phyloP scores from a whole-genome alignment of 1,284 basidiomycete species.

The Heterobasidion parviporum region DNA sequence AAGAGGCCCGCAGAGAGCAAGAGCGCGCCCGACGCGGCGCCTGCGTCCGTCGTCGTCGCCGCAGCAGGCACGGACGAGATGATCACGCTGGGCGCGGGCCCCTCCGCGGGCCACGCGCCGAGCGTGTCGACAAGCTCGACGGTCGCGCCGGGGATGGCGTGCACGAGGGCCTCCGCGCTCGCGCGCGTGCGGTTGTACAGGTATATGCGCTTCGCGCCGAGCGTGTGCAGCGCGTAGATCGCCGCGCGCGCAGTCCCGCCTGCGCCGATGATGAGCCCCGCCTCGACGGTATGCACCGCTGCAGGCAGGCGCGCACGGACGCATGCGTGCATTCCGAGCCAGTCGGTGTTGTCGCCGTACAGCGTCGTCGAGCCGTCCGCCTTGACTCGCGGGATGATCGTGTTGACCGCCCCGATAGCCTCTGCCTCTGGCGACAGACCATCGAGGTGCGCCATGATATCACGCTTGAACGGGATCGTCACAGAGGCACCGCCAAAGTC shows the following conservation, averaged over 20 bases:
- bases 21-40: constrained; percentile 31
- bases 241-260: constrained; percentile 92
- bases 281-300: constrained; percentile 27
- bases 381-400: constrained; percentile 55
- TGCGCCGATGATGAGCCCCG: constrained; percentile 82
- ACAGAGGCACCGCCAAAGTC: constrained; percentile 95
- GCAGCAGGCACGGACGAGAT: constrained; percentile 82
- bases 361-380: constrained; percentile 45
- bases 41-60: constrained; percentile 35
- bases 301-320: constrained; percentile 32
- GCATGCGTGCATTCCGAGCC: constrained; percentile 73
- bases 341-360: constrained; percentile 90
- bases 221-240: constrained; percentile 74
- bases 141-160: constrained; percentile 59
- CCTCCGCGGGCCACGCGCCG: constrained; percentile 38
- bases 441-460: constrained; percentile 77
- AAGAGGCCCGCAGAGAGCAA: constrained; percentile 53
- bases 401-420: constrained; percentile 89
- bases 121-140: constrained; percentile 58
- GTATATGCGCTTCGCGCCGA: constrained; percentile 68
- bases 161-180: constrained; percentile 65
- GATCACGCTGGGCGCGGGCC: constrained; percentile 58
- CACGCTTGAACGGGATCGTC: constrained; percentile 90
- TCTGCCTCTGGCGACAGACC: constrained; percentile 71
- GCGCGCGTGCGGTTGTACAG: constrained; percentile 76